Conservation (phyloP, 2,329 filamentous ascomycete genomes). For the Cladosporium oxysporum region DNA sequence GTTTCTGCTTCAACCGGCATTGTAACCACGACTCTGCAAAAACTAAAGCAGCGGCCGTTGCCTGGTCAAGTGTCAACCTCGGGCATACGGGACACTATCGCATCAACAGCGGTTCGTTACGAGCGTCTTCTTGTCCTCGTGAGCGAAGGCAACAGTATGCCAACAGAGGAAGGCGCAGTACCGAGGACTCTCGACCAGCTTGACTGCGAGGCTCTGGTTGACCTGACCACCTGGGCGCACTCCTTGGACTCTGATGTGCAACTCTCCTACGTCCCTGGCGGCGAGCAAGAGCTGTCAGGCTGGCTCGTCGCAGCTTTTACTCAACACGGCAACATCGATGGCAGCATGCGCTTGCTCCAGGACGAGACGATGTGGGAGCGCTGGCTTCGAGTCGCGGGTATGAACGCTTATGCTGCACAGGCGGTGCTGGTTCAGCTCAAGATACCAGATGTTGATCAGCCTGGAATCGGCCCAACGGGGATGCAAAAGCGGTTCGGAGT, state of each 20-base stretch:
- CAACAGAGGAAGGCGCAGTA: not conserved
- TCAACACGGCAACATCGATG: constrained; percentile 37
- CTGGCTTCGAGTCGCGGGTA: constrained; percentile 64
- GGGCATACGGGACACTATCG: constrained; percentile 54
- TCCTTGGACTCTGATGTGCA: constrained; percentile 42
- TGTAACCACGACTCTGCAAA: constrained; percentile 69
- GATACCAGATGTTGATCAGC: constrained; percentile 23
- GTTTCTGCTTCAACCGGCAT: constrained; percentile 70
- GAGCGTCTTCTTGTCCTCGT: constrained; percentile 69
- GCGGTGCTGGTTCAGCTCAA: constrained; percentile 51
- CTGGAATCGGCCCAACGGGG: constrained; percentile 21
- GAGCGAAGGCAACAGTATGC: constrained; percentile 42
- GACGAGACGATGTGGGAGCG: constrained; percentile 69
- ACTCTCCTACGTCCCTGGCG: constrained; percentile 43
- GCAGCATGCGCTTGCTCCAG: constrained; percentile 27
- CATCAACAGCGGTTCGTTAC: constrained; percentile 59
- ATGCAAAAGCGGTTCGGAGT: constrained; percentile 45
- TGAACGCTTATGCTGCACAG: constrained; percentile 74
- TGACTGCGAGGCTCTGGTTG: constrained; percentile 37
- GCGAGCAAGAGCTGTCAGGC: constrained; percentile 42
- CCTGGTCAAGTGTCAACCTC: constrained; percentile 56
- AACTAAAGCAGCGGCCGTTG: constrained; percentile 69
- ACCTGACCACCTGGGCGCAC: constrained; percentile 47
- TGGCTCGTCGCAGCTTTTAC: constrained; percentile 48
- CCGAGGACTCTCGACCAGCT: constrained; percentile 30